These are phyloP conservation scores for Sugiyamaella boreocaroliniensis DNA, from an alignment of 805 yeast species.

Conservation along the genomic window DNA sequence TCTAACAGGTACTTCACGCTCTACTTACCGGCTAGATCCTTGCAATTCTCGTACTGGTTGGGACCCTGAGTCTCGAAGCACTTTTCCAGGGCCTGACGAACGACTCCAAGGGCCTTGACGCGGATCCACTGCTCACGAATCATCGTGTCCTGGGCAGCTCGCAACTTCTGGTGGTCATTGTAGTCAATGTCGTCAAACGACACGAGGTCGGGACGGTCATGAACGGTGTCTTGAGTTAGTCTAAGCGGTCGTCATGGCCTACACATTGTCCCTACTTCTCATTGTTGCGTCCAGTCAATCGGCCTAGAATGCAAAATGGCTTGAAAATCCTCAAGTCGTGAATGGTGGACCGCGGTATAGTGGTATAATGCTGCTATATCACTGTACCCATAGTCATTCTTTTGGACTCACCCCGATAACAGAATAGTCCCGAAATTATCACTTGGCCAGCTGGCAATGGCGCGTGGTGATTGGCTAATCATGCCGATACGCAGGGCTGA, in stretches of 20 bases:
- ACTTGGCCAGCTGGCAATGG: not conserved
- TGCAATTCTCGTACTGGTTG: constrained; percentile 72
- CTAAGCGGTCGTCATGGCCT: not conserved
- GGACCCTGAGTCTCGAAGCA: constrained; percentile 58
- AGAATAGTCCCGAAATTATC: not conserved
- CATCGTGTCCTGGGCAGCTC: constrained; percentile 69
- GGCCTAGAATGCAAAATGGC: not conserved
- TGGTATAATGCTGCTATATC: not conserved
- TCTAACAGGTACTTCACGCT: too few relatives aligned
- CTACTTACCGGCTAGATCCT: constrained; percentile 60
- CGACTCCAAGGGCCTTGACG: constrained; percentile 56
- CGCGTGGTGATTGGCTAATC: not conserved
- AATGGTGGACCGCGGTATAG: not conserved
- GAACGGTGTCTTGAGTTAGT: constrained; percentile 17
- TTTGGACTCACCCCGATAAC: not conserved
- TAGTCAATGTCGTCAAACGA: constrained; percentile 82
- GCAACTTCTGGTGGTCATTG: constrained; percentile 53
- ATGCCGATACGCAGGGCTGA: too few relatives aligned
- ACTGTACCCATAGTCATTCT: too few relatives aligned
- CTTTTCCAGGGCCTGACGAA: constrained; percentile 68
- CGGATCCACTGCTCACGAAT: constrained; percentile 76
- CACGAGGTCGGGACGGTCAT: constrained; percentile 53
- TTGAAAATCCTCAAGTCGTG: not conserved
- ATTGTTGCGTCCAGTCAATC: not conserved
- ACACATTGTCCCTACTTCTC: not conserved